Percentiles rank a stretch among this genome's conserved stretches.
Evolutionary conservation across 2,329 filamentous ascomycete genomes (phyloP).

Genomic region (Trichoderma atroviride): DNA sequence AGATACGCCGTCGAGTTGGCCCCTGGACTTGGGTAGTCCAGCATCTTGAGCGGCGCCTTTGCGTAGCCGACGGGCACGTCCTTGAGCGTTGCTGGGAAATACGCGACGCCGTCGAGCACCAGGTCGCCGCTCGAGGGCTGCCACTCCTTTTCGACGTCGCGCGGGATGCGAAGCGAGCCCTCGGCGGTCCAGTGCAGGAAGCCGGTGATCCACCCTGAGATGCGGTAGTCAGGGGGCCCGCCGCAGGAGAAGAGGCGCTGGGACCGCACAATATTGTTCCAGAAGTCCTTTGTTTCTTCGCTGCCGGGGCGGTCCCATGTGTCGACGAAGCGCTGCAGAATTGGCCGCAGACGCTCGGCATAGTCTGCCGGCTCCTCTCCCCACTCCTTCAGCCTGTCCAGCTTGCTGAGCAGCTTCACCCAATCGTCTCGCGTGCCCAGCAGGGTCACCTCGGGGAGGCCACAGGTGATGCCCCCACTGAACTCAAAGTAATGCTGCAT

Average conservation of each 20-base stretch:
- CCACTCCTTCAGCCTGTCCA: slow-evolving; percentile 48
- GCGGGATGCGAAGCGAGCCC: slow-evolving; percentile 36
- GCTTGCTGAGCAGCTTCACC: slow-evolving; percentile 43
- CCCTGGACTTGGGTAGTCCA: slow-evolving; percentile 32
- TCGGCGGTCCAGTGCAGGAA: slow-evolving; percentile 49
- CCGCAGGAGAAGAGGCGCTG: slow-evolving; percentile 38
- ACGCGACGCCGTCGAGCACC: slow-evolving; percentile 38
- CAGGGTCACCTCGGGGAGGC: slow-evolving; percentile 48
- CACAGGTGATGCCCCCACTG: slow-evolving; percentile 44
- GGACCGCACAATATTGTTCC: slow-evolving; percentile 46
- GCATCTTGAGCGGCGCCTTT: slow-evolving; percentile 44
- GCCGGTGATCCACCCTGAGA: slow-evolving; percentile 53
- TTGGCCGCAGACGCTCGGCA: slow-evolving; percentile 45
- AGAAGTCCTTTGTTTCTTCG: slow-evolving; percentile 44
- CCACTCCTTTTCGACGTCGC: slow-evolving; percentile 25
- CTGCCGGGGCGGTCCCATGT: slow-evolving; percentile 47
- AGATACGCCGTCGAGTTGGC: slow-evolving; percentile 38
- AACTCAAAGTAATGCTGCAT: slow-evolving; percentile 47
- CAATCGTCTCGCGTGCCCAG: slow-evolving; percentile 46
- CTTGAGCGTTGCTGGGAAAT: slow-evolving; percentile 35
- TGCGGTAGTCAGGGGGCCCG: slow-evolving; percentile 40
- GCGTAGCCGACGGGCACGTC: slow-evolving; percentile 45
- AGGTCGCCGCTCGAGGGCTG: slow-evolving; percentile 21
- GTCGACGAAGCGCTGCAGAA: slow-evolving; percentile 49
- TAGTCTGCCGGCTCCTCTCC: slow-evolving; percentile 48